Evolutionary conservation across 345 rosid genomes (phyloP).

Genomic region (Lagerstroemia speciosa): DNA sequence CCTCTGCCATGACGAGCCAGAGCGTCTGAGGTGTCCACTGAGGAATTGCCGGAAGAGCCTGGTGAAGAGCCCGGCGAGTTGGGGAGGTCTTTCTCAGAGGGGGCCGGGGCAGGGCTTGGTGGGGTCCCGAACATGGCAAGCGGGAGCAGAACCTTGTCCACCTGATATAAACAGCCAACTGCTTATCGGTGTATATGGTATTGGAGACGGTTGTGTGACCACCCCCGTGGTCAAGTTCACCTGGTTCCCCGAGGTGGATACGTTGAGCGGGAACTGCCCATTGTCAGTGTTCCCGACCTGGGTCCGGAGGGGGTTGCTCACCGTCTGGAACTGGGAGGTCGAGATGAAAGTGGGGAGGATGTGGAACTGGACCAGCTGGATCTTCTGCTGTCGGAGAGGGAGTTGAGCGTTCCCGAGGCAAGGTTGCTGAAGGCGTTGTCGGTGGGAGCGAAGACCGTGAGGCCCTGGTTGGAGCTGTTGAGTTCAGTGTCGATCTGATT

Average conservation of each 20-base stretch:
- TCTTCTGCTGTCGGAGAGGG: conserved; percentile 54
- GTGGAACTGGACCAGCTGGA: conserved; percentile 75
- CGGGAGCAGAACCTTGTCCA: conserved; percentile 71
- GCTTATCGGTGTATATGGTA: conserved; percentile 39
- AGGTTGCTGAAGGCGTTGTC: conserved; percentile 67
- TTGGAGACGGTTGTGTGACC: conserved; percentile 55
- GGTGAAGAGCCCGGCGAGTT: conserved; percentile 32
- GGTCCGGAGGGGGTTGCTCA: conserved; percentile 80
- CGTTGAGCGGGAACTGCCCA: conserved; percentile 58
- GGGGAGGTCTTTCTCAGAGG: neutral
- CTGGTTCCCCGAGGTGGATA: conserved; percentile 68
- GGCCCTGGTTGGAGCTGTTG: conserved; percentile 52
- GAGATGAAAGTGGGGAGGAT: conserved; percentile 53
- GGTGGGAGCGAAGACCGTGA: conserved; percentile 72
- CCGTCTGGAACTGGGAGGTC: conserved; percentile 71
- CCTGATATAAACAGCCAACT: conserved; percentile 70
- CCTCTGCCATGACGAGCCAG: neutral
- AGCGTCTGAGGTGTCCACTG: conserved; percentile 24
- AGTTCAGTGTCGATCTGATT: conserved; percentile 70
- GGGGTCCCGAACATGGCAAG: conserved; percentile 49
- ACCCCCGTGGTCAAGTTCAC: conserved; percentile 81
- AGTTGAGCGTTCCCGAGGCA: conserved; percentile 61
- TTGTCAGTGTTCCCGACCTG: conserved; percentile 60
- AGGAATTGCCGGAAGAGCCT: conserved; percentile 22
- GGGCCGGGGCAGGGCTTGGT: conserved; percentile 9